Conservation (phyloP, 169 alveolate genomes). For the Plasmodium gaboni region DNA sequence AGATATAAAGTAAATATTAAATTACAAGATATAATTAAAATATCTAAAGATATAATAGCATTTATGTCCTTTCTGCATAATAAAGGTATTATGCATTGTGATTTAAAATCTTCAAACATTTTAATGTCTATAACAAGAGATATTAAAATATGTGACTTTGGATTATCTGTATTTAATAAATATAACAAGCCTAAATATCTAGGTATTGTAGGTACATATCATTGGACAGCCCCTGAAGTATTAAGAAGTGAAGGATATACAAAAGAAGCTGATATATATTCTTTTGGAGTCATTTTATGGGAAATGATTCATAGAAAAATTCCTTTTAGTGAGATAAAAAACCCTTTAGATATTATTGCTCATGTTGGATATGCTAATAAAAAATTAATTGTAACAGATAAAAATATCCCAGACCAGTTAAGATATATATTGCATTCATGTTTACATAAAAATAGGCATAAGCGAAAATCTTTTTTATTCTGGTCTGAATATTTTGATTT, state of each 20-base stretch:
- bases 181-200: constrained; percentile 77
- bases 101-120: constrained; percentile 87
- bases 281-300: constrained; percentile 89
- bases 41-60: constrained; percentile 85
- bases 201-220: constrained; percentile 86
- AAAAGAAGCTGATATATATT: constrained; percentile 87
- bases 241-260: constrained; percentile 85
- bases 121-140: constrained; percentile 87
- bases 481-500: constrained; percentile 70
- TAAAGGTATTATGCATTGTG: constrained; percentile 89
- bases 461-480: constrained; percentile 61
- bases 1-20: constrained; percentile 76
- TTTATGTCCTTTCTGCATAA: constrained; percentile 87
- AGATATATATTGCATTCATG: constrained; percentile 37
- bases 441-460: constrained; percentile 39
- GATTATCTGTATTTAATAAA: constrained; percentile 82
- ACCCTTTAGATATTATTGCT: constrained; percentile 78
- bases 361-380: constrained; percentile 78
- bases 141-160: constrained; percentile 93
- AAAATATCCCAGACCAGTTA: constrained; percentile 12
- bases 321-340: constrained; percentile 82
- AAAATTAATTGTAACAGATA: constrained; percentile 24
- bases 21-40: constrained; percentile 81
- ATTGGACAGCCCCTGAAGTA: constrained; percentile 90
- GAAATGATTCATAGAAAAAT: constrained; percentile 87